phyloP scores from a whole-genome alignment of 106 monocot species.

The Chionographis japonica region DNA sequence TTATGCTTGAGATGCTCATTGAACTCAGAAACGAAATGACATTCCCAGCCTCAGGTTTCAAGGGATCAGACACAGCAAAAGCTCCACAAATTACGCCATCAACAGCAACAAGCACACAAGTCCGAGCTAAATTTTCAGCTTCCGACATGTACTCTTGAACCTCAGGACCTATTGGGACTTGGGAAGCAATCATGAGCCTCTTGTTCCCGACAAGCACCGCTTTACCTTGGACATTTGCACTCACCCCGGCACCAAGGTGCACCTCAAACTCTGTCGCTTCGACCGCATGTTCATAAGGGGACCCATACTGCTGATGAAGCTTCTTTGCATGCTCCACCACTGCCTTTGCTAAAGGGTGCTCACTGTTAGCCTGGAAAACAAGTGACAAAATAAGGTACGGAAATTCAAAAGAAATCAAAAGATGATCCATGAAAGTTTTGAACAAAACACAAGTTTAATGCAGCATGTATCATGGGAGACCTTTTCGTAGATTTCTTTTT shows the following conservation, averaged over 20 bases:
- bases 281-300: conserved; percentile 9
- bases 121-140: conserved; percentile 57
- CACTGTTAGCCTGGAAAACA: conserved; percentile 60
- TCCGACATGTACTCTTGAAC: conserved; percentile 51
- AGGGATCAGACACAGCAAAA: conserved; percentile 76
- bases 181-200: conserved; percentile 53
- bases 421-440: not conserved
- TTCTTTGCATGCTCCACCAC: conserved; percentile 56
- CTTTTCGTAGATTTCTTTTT: no score
- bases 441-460: not conserved
- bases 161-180: conserved; percentile 32
- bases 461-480: no score
- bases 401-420: not conserved
- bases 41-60: conserved; percentile 69
- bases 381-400: not conserved
- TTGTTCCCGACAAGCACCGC: conserved; percentile 66
- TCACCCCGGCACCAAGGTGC: conserved; percentile 72
- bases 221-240: conserved; percentile 34
- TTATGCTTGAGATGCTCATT: conserved; percentile 69
- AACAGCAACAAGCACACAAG: conserved; percentile 72
- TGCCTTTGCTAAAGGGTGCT: conserved; percentile 89
- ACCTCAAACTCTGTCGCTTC: conserved; percentile 65
- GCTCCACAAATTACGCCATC: conserved; percentile 57
- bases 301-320: conserved; percentile 51
- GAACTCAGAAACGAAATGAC: conserved; percentile 57